Conservation (phyloP, 2,329 filamentous ascomycete genomes). For the Aspergillus sp. region DNA sequence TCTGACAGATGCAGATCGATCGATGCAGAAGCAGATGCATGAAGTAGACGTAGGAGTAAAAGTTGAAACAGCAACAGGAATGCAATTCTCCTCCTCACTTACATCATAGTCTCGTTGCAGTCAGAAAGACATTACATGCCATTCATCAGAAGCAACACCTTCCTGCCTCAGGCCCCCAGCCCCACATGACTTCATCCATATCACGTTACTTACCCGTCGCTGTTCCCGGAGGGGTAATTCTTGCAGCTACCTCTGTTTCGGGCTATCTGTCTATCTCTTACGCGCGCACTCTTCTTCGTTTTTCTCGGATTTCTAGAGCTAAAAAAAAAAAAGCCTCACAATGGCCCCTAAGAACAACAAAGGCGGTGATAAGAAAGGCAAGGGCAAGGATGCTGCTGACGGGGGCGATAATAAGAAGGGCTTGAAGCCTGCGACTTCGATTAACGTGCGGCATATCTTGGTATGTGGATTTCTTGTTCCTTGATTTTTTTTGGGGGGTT, state of each 20-base stretch:
- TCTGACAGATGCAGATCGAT: background rate
- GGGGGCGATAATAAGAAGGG: conserved; percentile 34
- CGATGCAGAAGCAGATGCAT: background rate
- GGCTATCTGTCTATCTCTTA: too few species aligned
- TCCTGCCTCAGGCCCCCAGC: background rate
- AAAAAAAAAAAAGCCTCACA: background rate
- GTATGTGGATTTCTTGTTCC: conserved; percentile 30
- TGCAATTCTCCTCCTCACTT: background rate
- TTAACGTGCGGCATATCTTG: conserved; percentile 66
- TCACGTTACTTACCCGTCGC: background rate
- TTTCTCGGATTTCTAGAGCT: background rate
- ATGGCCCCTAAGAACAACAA: conserved; percentile 48
- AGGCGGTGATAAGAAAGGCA: conserved; percentile 39
- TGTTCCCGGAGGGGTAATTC: background rate
- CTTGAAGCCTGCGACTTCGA: conserved; percentile 60
- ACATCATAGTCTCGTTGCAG: background rate
- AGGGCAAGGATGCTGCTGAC: conserved; percentile 37
- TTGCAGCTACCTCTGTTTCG: too few species aligned
- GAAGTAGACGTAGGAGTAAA: background rate
- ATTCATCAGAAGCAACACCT: background rate
- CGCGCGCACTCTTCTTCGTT: background rate
- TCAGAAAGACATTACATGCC: too few species aligned
- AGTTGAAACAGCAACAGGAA: background rate
- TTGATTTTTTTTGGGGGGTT: too few species aligned
- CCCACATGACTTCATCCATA: background rate